Evolutionary conservation across 306 rosid species (phyloP), one percentile per base, ranked within the genome.

Genomic region (Biancaea sappan): DNA sequence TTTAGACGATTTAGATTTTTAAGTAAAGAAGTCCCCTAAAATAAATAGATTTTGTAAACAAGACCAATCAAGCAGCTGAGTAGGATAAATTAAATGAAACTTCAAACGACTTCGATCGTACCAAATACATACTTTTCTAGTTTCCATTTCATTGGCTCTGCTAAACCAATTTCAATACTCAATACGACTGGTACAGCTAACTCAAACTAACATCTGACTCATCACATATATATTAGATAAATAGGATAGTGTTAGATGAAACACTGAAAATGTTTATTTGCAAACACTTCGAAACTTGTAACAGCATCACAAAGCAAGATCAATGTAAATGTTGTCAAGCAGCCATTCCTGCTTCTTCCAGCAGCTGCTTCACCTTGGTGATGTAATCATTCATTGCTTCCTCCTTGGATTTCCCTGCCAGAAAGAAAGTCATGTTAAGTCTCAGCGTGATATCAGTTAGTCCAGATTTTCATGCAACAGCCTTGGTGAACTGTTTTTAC

Each of bases 311-410:
- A 74, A 68, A 73, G 76, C 69, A 61, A 56, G 62, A 21, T 54
- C 2, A 51, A 57, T 40, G 62, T 41, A 67, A 50, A 66, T 28
- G 61, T 51, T 34, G 40, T 91, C 86, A 91, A 75, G 79, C 82
- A 61, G 86, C 5, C 35, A 80, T 11, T 44, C 88, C 88, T 3
- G 94, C 94, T 68, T 29, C 92, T 85, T 90, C 99, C 82, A 69
- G 85, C 77, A 94, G 73, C 79, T 92, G 97, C 82, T 94, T 94
- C 90, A 94, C 97, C 90, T 92, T 92, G 54, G 96, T 92, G 81
- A 90, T 79, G 58, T 94, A 94, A 75, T 94, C 99, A 13, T 32
- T 59, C 97, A 88, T 90, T 2, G 97, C 97, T 77, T 88, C 96
- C 0, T 94, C 99, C 83, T 84, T 79, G 73, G 99, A 87, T 88